phyloP scores from a whole-genome alignment of 2,329 filamentous ascomycete species.

The Hypomyces rosellus region DNA sequence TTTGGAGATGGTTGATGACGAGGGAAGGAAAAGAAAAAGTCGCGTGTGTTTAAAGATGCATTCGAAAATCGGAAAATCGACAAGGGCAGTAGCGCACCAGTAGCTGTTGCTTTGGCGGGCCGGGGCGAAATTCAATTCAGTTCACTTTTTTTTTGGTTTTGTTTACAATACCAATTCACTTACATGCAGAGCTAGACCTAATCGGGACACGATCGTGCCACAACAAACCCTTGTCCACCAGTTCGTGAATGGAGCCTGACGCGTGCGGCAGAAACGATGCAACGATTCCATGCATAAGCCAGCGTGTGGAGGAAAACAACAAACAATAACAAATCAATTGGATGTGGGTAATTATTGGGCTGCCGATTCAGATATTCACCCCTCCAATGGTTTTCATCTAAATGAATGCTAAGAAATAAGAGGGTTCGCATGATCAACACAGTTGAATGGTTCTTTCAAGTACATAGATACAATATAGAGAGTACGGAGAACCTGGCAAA shows the following conservation, averaged over 20 bases:
- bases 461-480: neutral
- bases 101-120: neutral
- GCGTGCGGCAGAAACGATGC: neutral
- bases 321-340: no score
- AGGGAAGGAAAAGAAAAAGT: neutral
- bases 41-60: conserved; percentile 3
- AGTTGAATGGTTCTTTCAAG: neutral
- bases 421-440: neutral
- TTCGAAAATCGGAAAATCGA: no score
- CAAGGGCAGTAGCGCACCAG: neutral
- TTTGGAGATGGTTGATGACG: neutral
- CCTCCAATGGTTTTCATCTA: no score
- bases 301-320: no score
- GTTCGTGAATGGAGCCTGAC: conserved; percentile 4
- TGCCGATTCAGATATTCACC: no score
- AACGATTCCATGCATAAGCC: neutral
- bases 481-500: neutral
- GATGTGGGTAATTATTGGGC: no score
- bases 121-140: neutral
- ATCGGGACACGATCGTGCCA: neutral
- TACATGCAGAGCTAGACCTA: neutral
- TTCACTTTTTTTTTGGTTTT: no score
- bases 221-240: neutral
- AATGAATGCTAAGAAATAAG: neutral
- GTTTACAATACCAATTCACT: conserved; percentile 4